These are phyloP conservation scores for Sarcodon sp. DNA, from an alignment of 768 basidiomycete genomes.

Conservation along the genomic window DNA sequence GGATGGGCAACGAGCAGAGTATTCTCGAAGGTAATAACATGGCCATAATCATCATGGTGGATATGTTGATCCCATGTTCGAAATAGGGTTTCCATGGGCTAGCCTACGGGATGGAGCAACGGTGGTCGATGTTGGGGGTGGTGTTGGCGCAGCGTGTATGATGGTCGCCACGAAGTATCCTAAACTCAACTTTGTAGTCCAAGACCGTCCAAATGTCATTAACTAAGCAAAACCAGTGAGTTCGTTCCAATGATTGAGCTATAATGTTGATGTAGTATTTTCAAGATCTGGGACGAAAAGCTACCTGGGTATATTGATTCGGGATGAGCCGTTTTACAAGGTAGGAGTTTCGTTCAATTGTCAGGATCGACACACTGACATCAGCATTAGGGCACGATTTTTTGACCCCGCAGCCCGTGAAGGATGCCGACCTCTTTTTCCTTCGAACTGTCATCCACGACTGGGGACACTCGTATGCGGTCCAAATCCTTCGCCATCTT, in stretches of 20 bases:
- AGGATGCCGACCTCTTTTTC: slow-evolving; percentile 5
- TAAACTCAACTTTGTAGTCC: slow-evolving; percentile 8
- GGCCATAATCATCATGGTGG: background rate
- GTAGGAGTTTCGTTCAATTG: too few relatives aligned
- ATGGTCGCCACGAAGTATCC: slow-evolving; percentile 4
- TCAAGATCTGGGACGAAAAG: too few relatives aligned
- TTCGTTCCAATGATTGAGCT: too few relatives aligned
- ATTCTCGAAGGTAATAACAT: too few relatives aligned
- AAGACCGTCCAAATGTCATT: slow-evolving; percentile 8
- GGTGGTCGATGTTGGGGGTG: slow-evolving; percentile 13
- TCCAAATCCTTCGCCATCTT: slow-evolving; percentile 23
- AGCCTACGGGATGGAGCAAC: slow-evolving; percentile 5
- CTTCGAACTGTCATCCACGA: slow-evolving; percentile 22
- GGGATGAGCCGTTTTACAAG: too few relatives aligned
- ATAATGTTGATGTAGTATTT: too few relatives aligned
- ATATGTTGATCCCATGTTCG: background rate
- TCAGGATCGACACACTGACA: too few relatives aligned
- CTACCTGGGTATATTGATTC: too few relatives aligned
- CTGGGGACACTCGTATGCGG: slow-evolving; percentile 20
- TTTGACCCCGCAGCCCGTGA: slow-evolving; percentile 7
- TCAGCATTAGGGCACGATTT: slow-evolving; percentile 4
- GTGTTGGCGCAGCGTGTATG: slow-evolving; percentile 6
- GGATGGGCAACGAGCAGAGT: too few relatives aligned
- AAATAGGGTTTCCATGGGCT: slow-evolving; percentile 11
- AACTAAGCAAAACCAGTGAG: slow-evolving; percentile 1